These are phyloP conservation scores for Pseudoperonospora humuli DNA, from an alignment of 352 stramenopile species.

Conservation along the genomic window DNA sequence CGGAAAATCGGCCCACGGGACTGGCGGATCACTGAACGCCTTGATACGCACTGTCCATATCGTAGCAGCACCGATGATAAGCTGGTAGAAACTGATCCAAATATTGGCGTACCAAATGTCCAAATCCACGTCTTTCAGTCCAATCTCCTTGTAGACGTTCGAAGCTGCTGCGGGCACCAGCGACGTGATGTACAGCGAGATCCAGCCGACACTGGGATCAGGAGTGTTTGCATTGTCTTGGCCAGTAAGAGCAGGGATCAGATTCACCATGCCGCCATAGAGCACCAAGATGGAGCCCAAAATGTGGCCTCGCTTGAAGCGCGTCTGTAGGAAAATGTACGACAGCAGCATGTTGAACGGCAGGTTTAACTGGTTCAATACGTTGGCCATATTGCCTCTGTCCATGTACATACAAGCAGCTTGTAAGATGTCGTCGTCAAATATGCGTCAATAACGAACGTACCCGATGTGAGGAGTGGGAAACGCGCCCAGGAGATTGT, in stretches of 20 bases:
- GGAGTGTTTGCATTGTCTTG: slow-evolving; percentile 60
- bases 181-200: slow-evolving; percentile 70
- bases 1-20: slow-evolving; percentile 64
- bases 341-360: slow-evolving; percentile 85
- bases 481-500: slow-evolving; percentile 76
- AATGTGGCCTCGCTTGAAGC: slow-evolving; percentile 79
- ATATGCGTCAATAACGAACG: not conserved
- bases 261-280: slow-evolving; percentile 77
- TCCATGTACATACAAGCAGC: not conserved
- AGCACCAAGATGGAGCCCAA: slow-evolving; percentile 78
- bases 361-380: slow-evolving; percentile 78
- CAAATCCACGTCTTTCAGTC: slow-evolving; percentile 79
- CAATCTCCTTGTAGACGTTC: slow-evolving; percentile 88
- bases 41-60: slow-evolving; percentile 78
- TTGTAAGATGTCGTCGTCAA: no score
- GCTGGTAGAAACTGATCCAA: slow-evolving; percentile 81
- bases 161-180: slow-evolving; percentile 57
- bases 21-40: slow-evolving; percentile 70
- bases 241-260: slow-evolving; percentile 73
- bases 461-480: slow-evolving; percentile 81
- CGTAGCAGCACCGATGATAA: slow-evolving; percentile 55
- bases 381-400: slow-evolving; percentile 80
- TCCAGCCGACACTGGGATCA: slow-evolving; percentile 69
- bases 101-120: slow-evolving; percentile 87
- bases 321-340: slow-evolving; percentile 68